Conservation (phyloP, 768 basidiomycete species). For the Clathrus columnatus region DNA sequence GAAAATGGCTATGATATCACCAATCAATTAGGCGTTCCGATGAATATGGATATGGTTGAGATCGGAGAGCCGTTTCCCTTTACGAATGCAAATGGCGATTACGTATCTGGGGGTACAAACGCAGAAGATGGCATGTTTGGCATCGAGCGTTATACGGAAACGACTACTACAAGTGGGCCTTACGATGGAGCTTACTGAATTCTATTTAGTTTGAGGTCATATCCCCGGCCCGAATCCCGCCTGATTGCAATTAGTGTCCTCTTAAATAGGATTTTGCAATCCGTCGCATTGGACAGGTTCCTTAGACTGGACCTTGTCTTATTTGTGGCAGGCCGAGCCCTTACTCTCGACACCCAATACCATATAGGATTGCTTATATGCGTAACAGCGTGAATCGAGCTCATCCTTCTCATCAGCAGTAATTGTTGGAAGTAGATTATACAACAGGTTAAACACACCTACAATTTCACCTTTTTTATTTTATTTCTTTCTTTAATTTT, state of each 20-base stretch:
- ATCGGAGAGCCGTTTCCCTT: not conserved
- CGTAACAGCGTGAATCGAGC: too few species aligned
- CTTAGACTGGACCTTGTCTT: too few species aligned
- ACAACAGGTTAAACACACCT: not conserved
- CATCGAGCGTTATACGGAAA: not conserved
- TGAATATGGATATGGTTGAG: not conserved
- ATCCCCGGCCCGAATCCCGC: too few species aligned
- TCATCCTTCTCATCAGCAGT: too few species aligned
- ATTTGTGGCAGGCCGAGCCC: too few species aligned
- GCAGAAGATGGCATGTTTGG: not conserved
- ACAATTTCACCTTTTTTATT: not conserved
- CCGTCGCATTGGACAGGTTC: too few species aligned
- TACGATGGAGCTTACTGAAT: not conserved
- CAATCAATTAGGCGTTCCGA: not conserved
- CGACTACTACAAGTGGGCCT: not conserved
- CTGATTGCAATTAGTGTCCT: too few species aligned
- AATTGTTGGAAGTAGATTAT: too few species aligned
- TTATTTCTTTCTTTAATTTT: not conserved
- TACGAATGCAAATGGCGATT: not conserved
- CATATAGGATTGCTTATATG: too few species aligned
- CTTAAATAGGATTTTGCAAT: too few species aligned
- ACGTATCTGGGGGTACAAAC: not conserved
- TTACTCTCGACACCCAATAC: too few species aligned
- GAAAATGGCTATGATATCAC: not conserved
- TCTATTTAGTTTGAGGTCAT: too few species aligned